These are phyloP conservation scores for Dianthus caryophyllus DNA, from an alignment of 148 eudicot species.

Conservation along the genomic window DNA sequence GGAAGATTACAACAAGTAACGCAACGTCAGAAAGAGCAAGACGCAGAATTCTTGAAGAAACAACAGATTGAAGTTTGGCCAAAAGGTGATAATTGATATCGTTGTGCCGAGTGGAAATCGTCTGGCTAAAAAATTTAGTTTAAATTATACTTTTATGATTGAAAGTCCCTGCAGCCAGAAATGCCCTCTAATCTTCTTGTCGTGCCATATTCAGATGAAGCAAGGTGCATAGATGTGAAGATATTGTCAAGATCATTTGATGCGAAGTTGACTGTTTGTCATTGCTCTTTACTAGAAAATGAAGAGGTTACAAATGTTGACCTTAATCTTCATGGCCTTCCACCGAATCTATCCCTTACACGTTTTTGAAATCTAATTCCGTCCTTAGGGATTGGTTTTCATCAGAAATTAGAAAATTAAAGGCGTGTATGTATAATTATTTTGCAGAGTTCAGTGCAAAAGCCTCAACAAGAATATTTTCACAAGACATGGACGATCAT, in stretches of 20 bases:
- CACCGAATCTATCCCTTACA: background rate
- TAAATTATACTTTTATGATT: background rate
- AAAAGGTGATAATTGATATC: conserved; percentile 32
- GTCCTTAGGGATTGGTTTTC: background rate
- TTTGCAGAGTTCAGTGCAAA: conserved; percentile 47
- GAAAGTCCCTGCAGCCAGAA: background rate
- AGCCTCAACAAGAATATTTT: conserved; percentile 26
- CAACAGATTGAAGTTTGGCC: conserved; percentile 39
- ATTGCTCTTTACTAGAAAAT: conserved; percentile 44
- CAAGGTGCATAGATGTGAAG: conserved; percentile 58
- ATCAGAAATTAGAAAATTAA: background rate
- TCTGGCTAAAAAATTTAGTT: background rate
- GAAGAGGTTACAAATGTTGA: conserved; percentile 42
- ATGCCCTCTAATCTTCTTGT: background rate
- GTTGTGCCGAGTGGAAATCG: background rate
- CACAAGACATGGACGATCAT: conserved; percentile 49
- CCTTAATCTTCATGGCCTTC: conserved; percentile 9
- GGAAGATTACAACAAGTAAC: conserved; percentile 69
- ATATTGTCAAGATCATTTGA: conserved; percentile 69
- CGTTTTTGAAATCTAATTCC: background rate
- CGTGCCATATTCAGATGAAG: conserved; percentile 36
- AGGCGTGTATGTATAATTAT: conserved; percentile 10
- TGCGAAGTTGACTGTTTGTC: conserved; percentile 80
- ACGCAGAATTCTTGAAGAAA: conserved; percentile 44
- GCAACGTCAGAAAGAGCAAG: conserved; percentile 68